Conservation (phyloP, 495 filamentous ascomycete species). For the Darksidea phi region DNA sequence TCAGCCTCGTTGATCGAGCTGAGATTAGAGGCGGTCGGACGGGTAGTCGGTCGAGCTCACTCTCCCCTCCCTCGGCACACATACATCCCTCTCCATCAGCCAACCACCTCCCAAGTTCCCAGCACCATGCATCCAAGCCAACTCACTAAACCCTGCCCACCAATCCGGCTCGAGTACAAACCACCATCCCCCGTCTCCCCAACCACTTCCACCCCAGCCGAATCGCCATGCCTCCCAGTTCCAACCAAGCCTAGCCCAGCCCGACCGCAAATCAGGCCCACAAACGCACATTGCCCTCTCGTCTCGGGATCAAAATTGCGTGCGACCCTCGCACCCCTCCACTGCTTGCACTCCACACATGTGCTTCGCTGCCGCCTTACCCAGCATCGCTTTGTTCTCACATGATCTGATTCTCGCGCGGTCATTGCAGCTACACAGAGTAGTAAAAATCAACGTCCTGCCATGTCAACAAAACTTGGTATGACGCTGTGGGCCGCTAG, state of each 20-base stretch:
- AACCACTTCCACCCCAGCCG: slow-evolving; percentile 1
- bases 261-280: slow-evolving; percentile 15
- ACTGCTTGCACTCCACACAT: slow-evolving; percentile 2
- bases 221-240: neutral
- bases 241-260: slow-evolving; percentile 5
- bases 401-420: slow-evolving; percentile 29
- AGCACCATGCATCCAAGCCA: slow-evolving; percentile 2
- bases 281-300: slow-evolving; percentile 17
- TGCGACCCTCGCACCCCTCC: slow-evolving; percentile 8
- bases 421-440: slow-evolving; percentile 14
- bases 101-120: slow-evolving; percentile 9
- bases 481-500: neutral
- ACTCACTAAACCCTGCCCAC: neutral
- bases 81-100: neutral
- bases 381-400: slow-evolving; percentile 34
- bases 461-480: slow-evolving; percentile 13
- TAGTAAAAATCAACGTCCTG: slow-evolving; percentile 40
- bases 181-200: neutral
- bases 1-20: neutral
- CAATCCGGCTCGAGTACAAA: neutral
- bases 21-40: neutral
- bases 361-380: slow-evolving; percentile 15
- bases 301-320: slow-evolving; percentile 31
- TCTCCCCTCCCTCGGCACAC: neutral
- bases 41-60: neutral